Percentiles rank a stretch among this genome's conserved stretches.
Conservation (phyloP, 345 rosid genomes). For the Gossypium ekmanianum region DNA sequence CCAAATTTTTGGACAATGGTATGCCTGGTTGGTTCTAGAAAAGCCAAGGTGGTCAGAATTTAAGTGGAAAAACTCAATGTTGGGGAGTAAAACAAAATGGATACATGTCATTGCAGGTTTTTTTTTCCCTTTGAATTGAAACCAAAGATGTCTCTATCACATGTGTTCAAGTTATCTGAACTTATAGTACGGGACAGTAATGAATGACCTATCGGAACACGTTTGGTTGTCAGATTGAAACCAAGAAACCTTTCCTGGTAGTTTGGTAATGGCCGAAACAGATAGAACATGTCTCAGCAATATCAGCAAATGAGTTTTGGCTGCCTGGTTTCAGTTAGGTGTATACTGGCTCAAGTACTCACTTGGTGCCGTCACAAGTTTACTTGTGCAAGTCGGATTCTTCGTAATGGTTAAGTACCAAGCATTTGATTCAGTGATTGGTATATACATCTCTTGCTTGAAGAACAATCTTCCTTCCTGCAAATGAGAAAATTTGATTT, state of each 20-base stretch:
- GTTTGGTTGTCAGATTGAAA: background rate
- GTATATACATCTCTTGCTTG: too few relatives aligned
- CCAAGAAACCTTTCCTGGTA: background rate
- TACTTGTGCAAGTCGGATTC: background rate
- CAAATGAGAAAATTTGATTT: too few relatives aligned
- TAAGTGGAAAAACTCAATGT: background rate
- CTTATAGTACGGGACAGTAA: background rate
- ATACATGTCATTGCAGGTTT: background rate
- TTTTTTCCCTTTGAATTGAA: background rate
- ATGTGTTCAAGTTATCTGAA: background rate
- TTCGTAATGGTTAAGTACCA: background rate
- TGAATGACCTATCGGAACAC: background rate
- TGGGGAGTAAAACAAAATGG: background rate
- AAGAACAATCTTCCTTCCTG: too few relatives aligned
- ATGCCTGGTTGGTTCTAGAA: background rate
- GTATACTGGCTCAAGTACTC: background rate
- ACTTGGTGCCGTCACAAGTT: background rate
- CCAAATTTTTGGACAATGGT: background rate
- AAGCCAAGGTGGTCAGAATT: background rate
- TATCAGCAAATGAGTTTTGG: background rate
- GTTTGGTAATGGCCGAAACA: background rate
- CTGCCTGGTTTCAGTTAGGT: background rate
- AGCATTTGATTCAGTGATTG: background rate
- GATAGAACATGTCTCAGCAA: background rate
- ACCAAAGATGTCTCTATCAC: background rate